Evolutionary conservation across 257 asterid species (phyloP).

Genomic region (Forsythia suspensa): DNA sequence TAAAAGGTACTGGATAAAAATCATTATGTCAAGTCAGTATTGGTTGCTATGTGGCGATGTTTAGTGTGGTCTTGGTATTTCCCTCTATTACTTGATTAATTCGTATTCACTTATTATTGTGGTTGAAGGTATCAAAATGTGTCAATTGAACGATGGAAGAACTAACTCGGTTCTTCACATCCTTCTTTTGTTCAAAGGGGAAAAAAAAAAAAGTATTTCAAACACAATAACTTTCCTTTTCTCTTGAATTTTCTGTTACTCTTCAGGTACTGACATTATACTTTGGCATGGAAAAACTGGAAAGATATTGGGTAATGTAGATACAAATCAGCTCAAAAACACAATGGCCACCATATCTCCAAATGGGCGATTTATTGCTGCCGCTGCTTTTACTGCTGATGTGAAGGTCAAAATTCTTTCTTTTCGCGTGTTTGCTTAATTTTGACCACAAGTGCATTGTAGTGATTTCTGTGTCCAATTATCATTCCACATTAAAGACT

Average conservation of each 20-base stretch:
- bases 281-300: constrained; percentile 95
- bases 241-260: constrained; percentile 19
- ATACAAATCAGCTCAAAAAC: constrained; percentile 93
- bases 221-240: neutral
- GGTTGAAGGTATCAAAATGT: neutral
- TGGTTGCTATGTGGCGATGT: neutral
- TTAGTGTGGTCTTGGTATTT: constrained; percentile 13
- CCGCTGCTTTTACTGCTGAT: constrained; percentile 99
- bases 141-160: neutral
- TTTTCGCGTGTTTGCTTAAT: neutral
- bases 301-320: constrained; percentile 78
- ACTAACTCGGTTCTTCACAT: constrained; percentile 3
- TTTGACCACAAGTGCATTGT: neutral
- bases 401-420: constrained; percentile 67
- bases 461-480: constrained; percentile 7
- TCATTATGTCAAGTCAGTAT: neutral
- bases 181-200: neutral
- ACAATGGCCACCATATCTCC: constrained; percentile 96
- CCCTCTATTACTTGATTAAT: constrained; percentile 8
- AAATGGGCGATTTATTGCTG: constrained; percentile 96
- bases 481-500: neutral
- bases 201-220: constrained; percentile 2
- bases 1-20: neutral
- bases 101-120: neutral
- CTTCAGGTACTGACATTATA: constrained; percentile 82